Percentiles rank a stretch among this genome's conserved stretches.
Evolutionary conservation across 2,329 filamentous ascomycete genomes (phyloP).

Genomic region (Hypomyces rosellus): DNA sequence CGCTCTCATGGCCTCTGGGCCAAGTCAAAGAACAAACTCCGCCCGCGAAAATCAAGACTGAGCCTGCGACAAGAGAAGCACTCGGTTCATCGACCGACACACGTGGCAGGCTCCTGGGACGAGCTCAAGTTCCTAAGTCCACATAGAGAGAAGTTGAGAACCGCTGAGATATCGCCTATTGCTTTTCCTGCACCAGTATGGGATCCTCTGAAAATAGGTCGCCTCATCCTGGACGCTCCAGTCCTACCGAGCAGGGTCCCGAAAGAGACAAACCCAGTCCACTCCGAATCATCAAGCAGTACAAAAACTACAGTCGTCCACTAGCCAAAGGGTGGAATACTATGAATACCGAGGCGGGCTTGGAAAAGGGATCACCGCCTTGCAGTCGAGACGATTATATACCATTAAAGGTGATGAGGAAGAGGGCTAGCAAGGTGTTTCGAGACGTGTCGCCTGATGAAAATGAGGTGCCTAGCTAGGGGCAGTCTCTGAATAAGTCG

Average conservation of each 20-base stretch:
- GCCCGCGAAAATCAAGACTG: not conserved
- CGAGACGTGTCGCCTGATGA: not conserved
- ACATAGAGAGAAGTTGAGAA: not conserved
- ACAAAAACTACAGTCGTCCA: not conserved
- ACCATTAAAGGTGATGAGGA: constrained; percentile 2
- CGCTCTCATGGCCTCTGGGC: not conserved
- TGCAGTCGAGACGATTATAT: not conserved
- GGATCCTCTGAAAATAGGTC: constrained; percentile 23
- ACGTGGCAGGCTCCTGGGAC: not conserved
- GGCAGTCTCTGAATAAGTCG: not conserved
- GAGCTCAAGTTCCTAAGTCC: not conserved
- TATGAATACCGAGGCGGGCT: too few relatives aligned
- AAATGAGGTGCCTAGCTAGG: not conserved
- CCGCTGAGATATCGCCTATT: not conserved
- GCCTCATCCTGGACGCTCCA: constrained; percentile 26
- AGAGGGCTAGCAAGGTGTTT: not conserved
- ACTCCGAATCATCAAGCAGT: constrained; percentile 36
- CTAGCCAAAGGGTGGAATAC: not conserved
- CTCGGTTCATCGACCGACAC: not conserved
- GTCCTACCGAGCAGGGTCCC: constrained; percentile 16
- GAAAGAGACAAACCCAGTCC: constrained; percentile 34
- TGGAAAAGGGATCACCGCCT: not conserved
- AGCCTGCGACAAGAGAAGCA: not conserved
- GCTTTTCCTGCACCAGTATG: constrained; percentile 23
- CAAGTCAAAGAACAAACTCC: not conserved